Evolutionary conservation across 345 rosid species (phyloP).

Genomic region (Mallotus nudiflorus): DNA sequence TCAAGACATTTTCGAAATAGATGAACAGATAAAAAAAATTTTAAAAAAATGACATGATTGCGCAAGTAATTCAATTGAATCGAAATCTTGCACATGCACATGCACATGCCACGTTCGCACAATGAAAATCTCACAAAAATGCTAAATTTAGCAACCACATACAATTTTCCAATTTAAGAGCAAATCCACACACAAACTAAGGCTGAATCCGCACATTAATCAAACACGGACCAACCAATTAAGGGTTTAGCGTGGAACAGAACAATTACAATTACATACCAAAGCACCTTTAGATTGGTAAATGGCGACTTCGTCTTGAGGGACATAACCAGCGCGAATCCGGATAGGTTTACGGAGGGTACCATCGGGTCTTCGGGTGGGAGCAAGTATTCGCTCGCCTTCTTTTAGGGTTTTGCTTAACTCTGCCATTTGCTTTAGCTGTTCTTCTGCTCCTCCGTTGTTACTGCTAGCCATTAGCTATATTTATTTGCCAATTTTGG

Average conservation of each 20-base stretch:
- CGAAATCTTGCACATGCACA: too few species aligned
- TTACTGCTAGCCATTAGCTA: slow-evolving; percentile 9
- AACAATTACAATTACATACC: slow-evolving; percentile 43
- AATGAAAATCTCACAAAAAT: too few species aligned
- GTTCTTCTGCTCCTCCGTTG: slow-evolving; percentile 39
- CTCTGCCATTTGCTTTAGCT: slow-evolving; percentile 58
- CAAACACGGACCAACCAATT: neutral
- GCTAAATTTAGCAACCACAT: neutral
- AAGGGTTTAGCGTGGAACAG: neutral
- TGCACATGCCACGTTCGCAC: too few species aligned
- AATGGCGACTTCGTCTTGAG: slow-evolving; percentile 89
- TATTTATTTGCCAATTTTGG: too few species aligned
- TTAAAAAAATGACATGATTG: too few species aligned
- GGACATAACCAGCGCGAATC: slow-evolving; percentile 84
- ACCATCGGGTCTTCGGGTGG: slow-evolving; percentile 90
- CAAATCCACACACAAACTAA: neutral
- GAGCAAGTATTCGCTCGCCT: slow-evolving; percentile 91
- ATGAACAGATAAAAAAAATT: too few species aligned
- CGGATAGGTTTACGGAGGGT: slow-evolving; percentile 77
- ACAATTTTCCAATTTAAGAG: neutral
- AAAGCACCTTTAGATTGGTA: slow-evolving; percentile 85
- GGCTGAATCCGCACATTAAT: neutral
- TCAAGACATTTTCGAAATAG: too few species aligned
- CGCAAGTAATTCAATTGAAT: neutral
- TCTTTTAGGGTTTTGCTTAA: slow-evolving; percentile 86